A percentile compares a stretch with the other conserved stretches of the same genome.
Conservation (phyloP, 345 rosid species). For the Erysimum cheiranthoides region DNA sequence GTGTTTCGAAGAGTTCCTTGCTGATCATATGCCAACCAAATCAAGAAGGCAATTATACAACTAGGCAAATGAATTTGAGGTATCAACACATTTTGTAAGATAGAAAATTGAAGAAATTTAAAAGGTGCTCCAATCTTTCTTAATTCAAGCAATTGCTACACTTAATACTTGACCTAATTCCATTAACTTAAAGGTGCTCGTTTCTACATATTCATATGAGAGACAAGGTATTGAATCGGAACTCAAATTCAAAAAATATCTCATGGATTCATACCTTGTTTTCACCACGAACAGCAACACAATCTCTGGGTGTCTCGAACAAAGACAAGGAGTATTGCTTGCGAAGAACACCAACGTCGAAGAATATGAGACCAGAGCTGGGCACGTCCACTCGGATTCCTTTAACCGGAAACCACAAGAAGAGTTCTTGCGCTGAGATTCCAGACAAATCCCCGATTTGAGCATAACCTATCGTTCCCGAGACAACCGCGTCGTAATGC, state of each 20-base stretch:
- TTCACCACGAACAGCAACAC: slow-evolving; percentile 50
- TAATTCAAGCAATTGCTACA: background rate
- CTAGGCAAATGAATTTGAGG: background rate
- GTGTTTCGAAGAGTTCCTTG: background rate
- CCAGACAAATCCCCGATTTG: slow-evolving; percentile 73
- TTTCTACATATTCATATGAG: background rate
- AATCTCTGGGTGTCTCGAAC: slow-evolving; percentile 85
- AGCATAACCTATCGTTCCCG: slow-evolving; percentile 72
- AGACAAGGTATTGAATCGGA: background rate
- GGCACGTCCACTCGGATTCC: slow-evolving; percentile 86
- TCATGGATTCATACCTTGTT: slow-evolving; percentile 17
- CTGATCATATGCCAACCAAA: slow-evolving; percentile 5
- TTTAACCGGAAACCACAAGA: slow-evolving; percentile 89
- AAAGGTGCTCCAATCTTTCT: background rate
- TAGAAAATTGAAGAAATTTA: background rate
- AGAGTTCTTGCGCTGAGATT: slow-evolving; percentile 76
- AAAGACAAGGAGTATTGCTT: slow-evolving; percentile 86
- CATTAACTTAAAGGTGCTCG: background rate
- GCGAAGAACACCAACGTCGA: slow-evolving; percentile 80
- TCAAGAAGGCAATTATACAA: background rate
- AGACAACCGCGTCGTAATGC: slow-evolving; percentile 70
- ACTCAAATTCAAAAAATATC: background rate
- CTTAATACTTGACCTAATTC: background rate
- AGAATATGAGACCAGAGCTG: slow-evolving; percentile 80
- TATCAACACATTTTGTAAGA: background rate